phyloP scores from a whole-genome alignment of 2,329 filamentous ascomycete species.

The Coniochaeta sp. region DNA sequence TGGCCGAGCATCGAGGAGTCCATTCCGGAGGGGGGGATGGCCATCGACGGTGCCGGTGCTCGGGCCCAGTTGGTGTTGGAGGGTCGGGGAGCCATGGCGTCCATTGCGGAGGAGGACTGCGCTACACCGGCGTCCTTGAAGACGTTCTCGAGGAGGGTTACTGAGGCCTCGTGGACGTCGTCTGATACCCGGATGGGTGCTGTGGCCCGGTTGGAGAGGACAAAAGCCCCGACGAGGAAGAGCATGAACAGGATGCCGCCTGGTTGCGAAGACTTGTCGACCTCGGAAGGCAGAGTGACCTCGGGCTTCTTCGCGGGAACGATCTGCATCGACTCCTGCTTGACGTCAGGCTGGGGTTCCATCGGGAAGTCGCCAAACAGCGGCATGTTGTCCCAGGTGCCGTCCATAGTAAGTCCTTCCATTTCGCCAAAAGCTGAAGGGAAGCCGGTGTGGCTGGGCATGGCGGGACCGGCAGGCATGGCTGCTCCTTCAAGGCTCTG shows the following conservation, averaged over 20 bases:
- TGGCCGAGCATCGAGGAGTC: conserved; percentile 57
- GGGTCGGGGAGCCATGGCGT: conserved; percentile 42
- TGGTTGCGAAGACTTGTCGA: conserved; percentile 61
- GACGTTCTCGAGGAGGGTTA: conserved; percentile 70
- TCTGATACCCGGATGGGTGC: conserved; percentile 72
- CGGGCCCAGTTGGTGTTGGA: conserved; percentile 42
- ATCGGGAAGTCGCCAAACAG: conserved; percentile 67
- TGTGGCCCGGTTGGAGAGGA: conserved; percentile 75
- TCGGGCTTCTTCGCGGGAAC: conserved; percentile 49
- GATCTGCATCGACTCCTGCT: conserved; percentile 47
- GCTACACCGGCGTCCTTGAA: conserved; percentile 71
- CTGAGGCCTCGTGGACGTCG: conserved; percentile 71
- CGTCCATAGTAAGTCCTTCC: conserved; percentile 75
- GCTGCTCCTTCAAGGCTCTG: conserved; percentile 62
- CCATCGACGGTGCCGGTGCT: conserved; percentile 29
- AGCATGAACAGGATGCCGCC: conserved; percentile 88
- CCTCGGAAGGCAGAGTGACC: conserved; percentile 35
- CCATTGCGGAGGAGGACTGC: conserved; percentile 34
- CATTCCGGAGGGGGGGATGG: conserved; percentile 36
- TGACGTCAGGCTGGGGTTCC: conserved; percentile 43
- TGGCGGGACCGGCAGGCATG: conserved; percentile 24
- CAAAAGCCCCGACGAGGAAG: conserved; percentile 91
- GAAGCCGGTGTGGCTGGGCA: conserved; percentile 55
- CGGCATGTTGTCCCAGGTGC: conserved; percentile 74
- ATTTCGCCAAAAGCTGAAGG: conserved; percentile 71